These are phyloP conservation scores for Chrysoporthe deuterocubensis DNA, from an alignment of 2,329 filamentous ascomycete genomes.

Conservation along the genomic window DNA sequence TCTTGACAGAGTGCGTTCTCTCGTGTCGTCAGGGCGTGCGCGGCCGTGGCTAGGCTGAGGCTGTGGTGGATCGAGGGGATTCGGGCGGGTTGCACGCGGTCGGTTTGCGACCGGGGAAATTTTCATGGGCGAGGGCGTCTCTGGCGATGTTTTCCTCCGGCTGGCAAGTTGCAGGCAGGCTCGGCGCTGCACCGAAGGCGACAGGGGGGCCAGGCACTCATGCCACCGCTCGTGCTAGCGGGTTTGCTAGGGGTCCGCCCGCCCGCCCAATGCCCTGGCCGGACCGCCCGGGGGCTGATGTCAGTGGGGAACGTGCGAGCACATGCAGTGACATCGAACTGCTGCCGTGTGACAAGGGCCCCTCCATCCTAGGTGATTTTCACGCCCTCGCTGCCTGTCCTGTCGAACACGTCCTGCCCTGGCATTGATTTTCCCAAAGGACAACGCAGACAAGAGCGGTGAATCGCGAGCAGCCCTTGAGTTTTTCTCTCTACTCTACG, in stretches of 20 bases:
- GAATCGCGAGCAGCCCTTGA: slow-evolving; percentile 4
- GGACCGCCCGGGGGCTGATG: slow-evolving; percentile 26
- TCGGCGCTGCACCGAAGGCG: neutral
- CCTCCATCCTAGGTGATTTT: slow-evolving; percentile 25
- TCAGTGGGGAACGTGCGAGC: slow-evolving; percentile 15
- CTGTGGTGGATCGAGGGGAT: neutral
- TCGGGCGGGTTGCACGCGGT: neutral
- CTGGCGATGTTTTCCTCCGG: neutral
- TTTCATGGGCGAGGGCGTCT: neutral
- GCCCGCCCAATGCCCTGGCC: slow-evolving; percentile 10
- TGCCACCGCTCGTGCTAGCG: neutral
- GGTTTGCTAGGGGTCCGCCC: neutral
- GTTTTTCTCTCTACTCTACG: neutral
- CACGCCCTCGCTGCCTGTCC: slow-evolving; percentile 13
- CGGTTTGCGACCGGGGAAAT: neutral
- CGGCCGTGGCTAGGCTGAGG: neutral
- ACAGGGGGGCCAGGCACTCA: neutral
- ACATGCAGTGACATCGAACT: slow-evolving; percentile 9
- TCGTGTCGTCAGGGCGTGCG: slow-evolving; percentile 4
- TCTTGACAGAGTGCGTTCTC: slow-evolving; percentile 6
- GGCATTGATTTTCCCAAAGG: slow-evolving; percentile 1
- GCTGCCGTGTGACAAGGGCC: slow-evolving; percentile 14
- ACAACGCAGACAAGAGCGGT: slow-evolving; percentile 10
- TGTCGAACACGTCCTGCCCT: too few species aligned
- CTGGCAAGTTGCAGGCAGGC: neutral